Conservation (phyloP, 805 yeast species). For the Diddensiella santjacobensis region DNA sequence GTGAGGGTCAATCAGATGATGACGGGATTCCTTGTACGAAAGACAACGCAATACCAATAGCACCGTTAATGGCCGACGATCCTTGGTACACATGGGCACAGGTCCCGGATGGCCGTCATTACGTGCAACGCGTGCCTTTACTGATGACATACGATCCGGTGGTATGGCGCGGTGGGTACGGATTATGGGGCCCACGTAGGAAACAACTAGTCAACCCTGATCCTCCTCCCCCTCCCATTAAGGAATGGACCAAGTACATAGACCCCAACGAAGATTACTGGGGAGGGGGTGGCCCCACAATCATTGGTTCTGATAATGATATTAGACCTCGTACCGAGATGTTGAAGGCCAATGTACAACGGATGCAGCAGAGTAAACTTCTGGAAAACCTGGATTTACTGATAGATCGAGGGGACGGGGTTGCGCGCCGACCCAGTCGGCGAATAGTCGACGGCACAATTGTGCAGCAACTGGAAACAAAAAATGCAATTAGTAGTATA, state of each 20-base stretch:
- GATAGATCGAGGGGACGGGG: slow-evolving; percentile 10
- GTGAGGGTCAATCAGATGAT: slow-evolving; percentile 17
- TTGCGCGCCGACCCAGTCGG: slow-evolving; percentile 9
- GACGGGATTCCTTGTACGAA: slow-evolving; percentile 16
- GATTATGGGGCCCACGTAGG: not conserved
- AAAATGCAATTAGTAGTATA: not conserved
- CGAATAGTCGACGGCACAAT: slow-evolving; percentile 1
- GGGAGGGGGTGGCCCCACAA: too few relatives aligned
- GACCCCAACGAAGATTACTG: slow-evolving; percentile 17
- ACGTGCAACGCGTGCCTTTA: slow-evolving; percentile 17
- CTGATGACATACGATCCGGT: slow-evolving; percentile 11
- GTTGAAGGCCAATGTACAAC: not conserved
- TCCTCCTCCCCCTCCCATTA: too few relatives aligned
- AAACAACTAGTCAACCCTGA: not conserved
- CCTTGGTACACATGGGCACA: slow-evolving; percentile 18
- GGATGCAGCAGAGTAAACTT: not conserved
- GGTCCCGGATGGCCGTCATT: slow-evolving; percentile 16
- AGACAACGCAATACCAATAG: slow-evolving; percentile 18
- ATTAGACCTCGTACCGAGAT: not conserved
- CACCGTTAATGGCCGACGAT: slow-evolving; percentile 22
- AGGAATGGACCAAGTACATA: slow-evolving; percentile 15
- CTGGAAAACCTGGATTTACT: not conserved
- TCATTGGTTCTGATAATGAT: slow-evolving; percentile 1
- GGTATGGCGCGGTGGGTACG: not conserved
- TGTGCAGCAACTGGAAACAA: not conserved